Evolutionary conservation across 2,329 filamentous ascomycete species (phyloP), one percentile per base, ranked within the genome.

Genomic region (Penicillium sp.): DNA sequence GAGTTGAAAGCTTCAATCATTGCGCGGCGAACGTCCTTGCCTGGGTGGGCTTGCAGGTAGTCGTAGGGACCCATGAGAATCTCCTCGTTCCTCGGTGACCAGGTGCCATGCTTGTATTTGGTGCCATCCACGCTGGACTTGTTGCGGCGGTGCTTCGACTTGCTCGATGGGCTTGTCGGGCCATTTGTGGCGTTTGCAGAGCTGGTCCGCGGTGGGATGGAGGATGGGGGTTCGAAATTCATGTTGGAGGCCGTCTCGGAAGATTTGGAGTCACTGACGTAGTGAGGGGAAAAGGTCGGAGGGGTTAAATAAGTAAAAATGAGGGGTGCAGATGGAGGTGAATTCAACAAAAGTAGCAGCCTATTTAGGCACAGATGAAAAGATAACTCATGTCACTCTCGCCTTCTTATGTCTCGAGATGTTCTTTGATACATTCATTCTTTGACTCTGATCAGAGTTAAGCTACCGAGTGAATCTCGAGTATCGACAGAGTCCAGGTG

Each of bases 191-290:
- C 79, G 61, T 81, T 80, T 55, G 84, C 86, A 1, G 88, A 90
- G 55, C 89, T 91, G 46, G 87, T 91, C 61, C 90, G 84, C 3
- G 87, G 86, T 21, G 90, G 89, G 54, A 92, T 91, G 37, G 82
- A 80, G 72, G 85, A 86, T 53, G 87, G 86, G n/a, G 82, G 84
- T 56, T 78, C 77, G 52, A 80, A 73, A 58, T 73, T 71, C 31
- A 68, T 63, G 31, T 57, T 60, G 39, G 68, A 64, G 35, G 57
- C 57, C 63, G 70, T 70, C 27, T 46, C 48, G 55, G 52, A 53
- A 65, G 59, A 60, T 61, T 59, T 58, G 63, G 55, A 56, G 63
- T 59, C 45, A 55, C 31, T 26, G n/a, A 16, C 48, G 48, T 43
- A 47, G 53, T 62, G 62, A 62, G 60, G 67, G 61, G 60, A 29